Evolutionary conservation across 345 rosid genomes (phyloP), one percentile per base, ranked within the genome.

Genomic region (Boechera stricta): DNA sequence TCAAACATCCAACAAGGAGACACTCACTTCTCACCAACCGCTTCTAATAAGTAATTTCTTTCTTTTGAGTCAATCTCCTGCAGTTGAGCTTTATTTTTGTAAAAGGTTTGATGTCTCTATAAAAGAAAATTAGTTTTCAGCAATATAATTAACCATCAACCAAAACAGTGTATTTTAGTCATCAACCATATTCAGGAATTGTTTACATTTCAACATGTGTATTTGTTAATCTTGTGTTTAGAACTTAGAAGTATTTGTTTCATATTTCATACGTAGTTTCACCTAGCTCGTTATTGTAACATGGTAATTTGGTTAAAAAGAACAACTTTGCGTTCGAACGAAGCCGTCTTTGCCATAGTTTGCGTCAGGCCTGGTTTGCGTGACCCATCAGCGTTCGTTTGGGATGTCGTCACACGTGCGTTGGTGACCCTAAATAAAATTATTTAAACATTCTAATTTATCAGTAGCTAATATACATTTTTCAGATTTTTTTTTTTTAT

Each of bases 331-430:
- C 41, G 41, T 26, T 15, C 9, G 44, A 41, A 55, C 7, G 52
- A 55, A 61, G 73, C 28, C 63, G 73, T 36, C 45, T 67, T 26
- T 51, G 61, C 61, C 60, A 7, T 13, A 6, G 26, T 54, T 7
- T 24, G 35, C 48, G 61, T 26, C 28, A 26, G 28, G 28, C 28
- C 28, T 48, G 72, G 52, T 18, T 18, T 18, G 24, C 24, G 24
- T 21, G 24, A 21, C 24, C 1, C 24, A 21, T 21, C 24, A 21
- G 24, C 24, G 24, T 21, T 21, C 24, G 49, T 53, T 54, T 68
- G 48, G 38, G 26, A 54, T 51, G 24, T 21, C 24, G 24, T 21
- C 24, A 21, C 24, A 57, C 74, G 66, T 71, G 74, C 66, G 66
- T 71, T 69, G 42, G 32, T 36, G 47, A 42, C 5, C 47, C 47